Conservation (phyloP, 2,329 filamentous ascomycete genomes). For the Neopestalotiopsis sp. region DNA sequence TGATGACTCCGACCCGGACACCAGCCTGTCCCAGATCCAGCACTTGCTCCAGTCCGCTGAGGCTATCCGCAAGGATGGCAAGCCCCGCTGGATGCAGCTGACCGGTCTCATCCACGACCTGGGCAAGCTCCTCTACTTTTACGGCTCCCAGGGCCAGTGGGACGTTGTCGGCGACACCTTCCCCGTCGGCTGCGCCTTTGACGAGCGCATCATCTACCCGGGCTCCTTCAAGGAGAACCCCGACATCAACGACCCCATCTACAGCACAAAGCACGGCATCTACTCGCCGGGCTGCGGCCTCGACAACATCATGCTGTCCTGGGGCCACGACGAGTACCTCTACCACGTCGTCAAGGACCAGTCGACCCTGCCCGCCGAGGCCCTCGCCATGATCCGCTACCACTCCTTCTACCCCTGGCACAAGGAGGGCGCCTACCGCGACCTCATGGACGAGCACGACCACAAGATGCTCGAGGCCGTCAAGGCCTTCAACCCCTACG, state of each 20-base stretch:
- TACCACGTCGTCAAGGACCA: constrained; percentile 89
- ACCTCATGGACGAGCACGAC: constrained; percentile 86
- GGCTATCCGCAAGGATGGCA: constrained; percentile 84
- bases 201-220: constrained; percentile 79
- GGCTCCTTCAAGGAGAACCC: constrained; percentile 80
- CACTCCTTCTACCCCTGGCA: constrained; percentile 96
- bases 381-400: constrained; percentile 90
- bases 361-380: constrained; percentile 78
- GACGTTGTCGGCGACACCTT: constrained; percentile 91
- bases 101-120: constrained; percentile 80
- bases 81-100: constrained; percentile 83
- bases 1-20: constrained; percentile 91
- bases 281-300: constrained; percentile 81
- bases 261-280: constrained; percentile 79
- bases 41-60: constrained; percentile 89
- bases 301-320: constrained; percentile 87
- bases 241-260: constrained; percentile 73
- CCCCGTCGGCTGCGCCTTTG: constrained; percentile 77
- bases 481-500: constrained; percentile 88
- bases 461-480: constrained; percentile 81
- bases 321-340: constrained; percentile 89
- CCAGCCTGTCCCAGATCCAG: constrained; percentile 84
- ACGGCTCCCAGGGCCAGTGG: constrained; percentile 87
- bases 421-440: constrained; percentile 76
- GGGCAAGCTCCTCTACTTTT: constrained; percentile 81